phyloP scores from a whole-genome alignment of 75 land plant genomes.

The Pinus tabuliformis region DNA sequence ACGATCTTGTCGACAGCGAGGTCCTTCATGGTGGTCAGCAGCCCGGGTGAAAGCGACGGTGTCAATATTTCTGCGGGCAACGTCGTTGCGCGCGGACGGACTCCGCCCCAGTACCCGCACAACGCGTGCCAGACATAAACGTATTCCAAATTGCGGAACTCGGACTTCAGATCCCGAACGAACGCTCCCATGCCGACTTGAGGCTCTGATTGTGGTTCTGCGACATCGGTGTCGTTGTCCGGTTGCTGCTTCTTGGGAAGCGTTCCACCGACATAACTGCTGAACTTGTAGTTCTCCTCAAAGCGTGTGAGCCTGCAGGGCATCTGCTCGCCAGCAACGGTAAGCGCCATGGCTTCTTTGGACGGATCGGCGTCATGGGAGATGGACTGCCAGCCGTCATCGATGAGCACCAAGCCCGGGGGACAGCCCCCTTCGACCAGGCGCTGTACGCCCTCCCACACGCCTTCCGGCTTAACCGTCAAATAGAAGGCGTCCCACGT shows the following conservation, averaged over 20 bases:
- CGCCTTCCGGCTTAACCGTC: constrained; percentile 57
- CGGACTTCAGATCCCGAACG: constrained; percentile 46
- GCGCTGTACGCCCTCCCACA: constrained; percentile 51
- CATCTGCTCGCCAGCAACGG: constrained; percentile 70
- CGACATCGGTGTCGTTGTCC: neutral
- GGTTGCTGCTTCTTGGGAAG: neutral
- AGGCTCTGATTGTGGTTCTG: too few relatives aligned
- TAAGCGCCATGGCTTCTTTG: constrained; percentile 48
- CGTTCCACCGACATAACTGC: constrained; percentile 31
- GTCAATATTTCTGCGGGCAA: constrained; percentile 38
- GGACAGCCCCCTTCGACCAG: constrained; percentile 65
- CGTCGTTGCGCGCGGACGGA: constrained; percentile 36
- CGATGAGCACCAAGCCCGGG: constrained; percentile 72
- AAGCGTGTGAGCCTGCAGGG: constrained; percentile 61
- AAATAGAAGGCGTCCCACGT: constrained; percentile 90
- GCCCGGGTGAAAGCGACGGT: constrained; percentile 56
- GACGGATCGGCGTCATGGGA: constrained; percentile 52
- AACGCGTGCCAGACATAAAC: constrained; percentile 88
- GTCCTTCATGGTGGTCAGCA: constrained; percentile 66
- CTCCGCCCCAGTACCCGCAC: constrained; percentile 82
- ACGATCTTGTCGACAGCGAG: constrained; percentile 78
- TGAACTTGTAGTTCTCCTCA: constrained; percentile 64
- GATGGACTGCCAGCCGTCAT: constrained; percentile 86
- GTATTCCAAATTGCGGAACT: constrained; percentile 43
- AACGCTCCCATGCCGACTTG: constrained; percentile 53